Base-by-base conservation (phyloP, 2,329 filamentous ascomycete species). In the Rhynchosporium secalis region DNA sequence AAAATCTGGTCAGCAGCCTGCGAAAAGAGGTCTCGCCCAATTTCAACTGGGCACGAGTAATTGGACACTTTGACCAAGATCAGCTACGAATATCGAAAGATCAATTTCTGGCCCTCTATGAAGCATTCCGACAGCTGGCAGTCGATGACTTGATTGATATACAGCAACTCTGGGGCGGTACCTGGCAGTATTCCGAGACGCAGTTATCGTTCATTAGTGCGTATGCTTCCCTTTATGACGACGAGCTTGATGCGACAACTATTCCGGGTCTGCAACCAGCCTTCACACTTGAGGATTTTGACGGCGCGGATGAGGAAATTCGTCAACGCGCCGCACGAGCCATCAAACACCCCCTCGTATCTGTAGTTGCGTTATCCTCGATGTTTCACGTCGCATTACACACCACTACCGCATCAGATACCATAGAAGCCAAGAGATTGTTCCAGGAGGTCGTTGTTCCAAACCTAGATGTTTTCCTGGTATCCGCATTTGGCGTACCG, bases 121-220 rank as follows among this genome's bases (percentile, higher is more conserved):
- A 89, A 60, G 89, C 91, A 4, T 78, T 99, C 33, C 78, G 92
- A 15, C 87, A 88, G 0, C 80, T 95, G 60, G 90, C 92, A 58
- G 80, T 83, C n/a, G 76, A 79, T 9, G 78, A 83, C 15, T 79
- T 79, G 31, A 86, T 98, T 69, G 91, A 97, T 73, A 89, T 99
- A 49, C 92, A 97, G 74, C 83, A 83, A 45, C 80, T 99, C 28
- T 98, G 95, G 93, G 93, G 93, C 62, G 93, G 93, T 7, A 71
- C 85, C 65, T 99, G 96, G 94, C 86, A 88, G 65, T 86, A 96
- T 68, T 85, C 89, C 13, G 87, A 96, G 65, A 91, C 95, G 0
- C 94, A 98, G 68, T 79, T 99, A 41, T 96, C 93, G n/a, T 97
- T 98, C 74, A 85, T 98, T 59, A 89, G 89, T 66, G 92, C 92